A percentile compares a stretch with the other conserved stretches of the same genome.
phyloP scores from a whole-genome alignment of 306 rosid genomes.

The Fragaria ananassa region DNA sequence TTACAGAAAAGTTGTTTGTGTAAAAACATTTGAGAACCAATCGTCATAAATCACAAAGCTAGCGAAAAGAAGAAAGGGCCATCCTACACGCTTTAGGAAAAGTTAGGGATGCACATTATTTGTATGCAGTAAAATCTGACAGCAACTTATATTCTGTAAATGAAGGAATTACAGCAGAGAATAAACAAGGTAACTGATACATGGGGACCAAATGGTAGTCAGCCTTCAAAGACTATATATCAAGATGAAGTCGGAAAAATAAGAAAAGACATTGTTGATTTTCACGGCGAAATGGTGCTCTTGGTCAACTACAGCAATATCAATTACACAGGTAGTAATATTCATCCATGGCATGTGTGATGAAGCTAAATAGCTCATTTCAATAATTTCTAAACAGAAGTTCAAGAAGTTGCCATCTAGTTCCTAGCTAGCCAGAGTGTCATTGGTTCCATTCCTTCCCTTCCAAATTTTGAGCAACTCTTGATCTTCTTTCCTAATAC shows the following conservation, averaged over 20 bases:
- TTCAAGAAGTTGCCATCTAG: too few relatives aligned
- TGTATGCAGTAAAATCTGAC: not conserved
- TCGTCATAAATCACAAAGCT: not conserved
- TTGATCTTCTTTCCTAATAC: not conserved
- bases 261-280: slow-evolving; percentile 77
- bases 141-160: not conserved
- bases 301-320: slow-evolving; percentile 76
- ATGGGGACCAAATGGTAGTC: slow-evolving; percentile 60
- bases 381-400: too few relatives aligned
- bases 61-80: not conserved
- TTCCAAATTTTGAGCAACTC: not conserved
- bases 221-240: slow-evolving; percentile 39
- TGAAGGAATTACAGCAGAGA: slow-evolving; percentile 69
- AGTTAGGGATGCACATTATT: too few relatives aligned
- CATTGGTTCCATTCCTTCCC: not conserved
- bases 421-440: not conserved
- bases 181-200: slow-evolving; percentile 45
- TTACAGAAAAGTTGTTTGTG: not conserved
- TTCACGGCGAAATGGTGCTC: slow-evolving; percentile 95
- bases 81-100: too few relatives aligned
- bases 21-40: not conserved
- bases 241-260: slow-evolving; percentile 60
- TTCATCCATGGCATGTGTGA: not conserved
- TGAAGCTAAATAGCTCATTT: not conserved
- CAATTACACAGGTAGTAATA: slow-evolving; percentile 68